Percentiles rank a stretch among this genome's conserved stretches.
Conservation (phyloP, 179 eudicot species). For the Silene noctiflora region DNA sequence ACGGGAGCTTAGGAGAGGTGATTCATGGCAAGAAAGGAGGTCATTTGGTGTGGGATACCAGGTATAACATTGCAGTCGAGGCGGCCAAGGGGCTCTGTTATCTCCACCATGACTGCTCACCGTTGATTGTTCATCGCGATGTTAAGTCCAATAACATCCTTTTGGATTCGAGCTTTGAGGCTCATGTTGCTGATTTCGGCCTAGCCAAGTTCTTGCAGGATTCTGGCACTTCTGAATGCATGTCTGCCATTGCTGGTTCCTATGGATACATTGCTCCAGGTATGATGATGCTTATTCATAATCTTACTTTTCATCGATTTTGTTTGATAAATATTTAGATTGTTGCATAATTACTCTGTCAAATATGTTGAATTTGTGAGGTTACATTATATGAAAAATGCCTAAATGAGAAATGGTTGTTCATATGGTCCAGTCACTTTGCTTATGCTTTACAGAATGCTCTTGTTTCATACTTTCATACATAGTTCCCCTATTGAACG, state of each 20-base stretch:
- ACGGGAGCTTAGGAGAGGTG: slow-evolving; percentile 92
- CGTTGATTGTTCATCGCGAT: slow-evolving; percentile 87
- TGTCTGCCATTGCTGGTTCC: slow-evolving; percentile 98
- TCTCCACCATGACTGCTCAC: slow-evolving; percentile 92
- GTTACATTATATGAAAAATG: too few species aligned
- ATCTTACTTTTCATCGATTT: too few species aligned
- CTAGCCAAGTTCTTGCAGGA: slow-evolving; percentile 93
- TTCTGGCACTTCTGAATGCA: slow-evolving; percentile 76
- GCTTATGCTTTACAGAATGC: slow-evolving; percentile 18
- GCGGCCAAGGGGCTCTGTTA: slow-evolving; percentile 92
- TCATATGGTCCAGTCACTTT: slow-evolving; percentile 30
- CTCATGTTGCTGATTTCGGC: slow-evolving; percentile 97
- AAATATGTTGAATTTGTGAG: too few species aligned
- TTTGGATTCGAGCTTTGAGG: slow-evolving; percentile 68
- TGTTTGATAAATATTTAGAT: background rate
- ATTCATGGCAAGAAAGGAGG: slow-evolving; percentile 91
- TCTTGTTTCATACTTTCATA: slow-evolving; percentile 1
- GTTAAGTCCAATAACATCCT: slow-evolving; percentile 92
- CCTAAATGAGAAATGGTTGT: too few species aligned
- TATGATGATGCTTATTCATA: slow-evolving; percentile 17
- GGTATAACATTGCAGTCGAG: slow-evolving; percentile 87
- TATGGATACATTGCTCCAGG: slow-evolving; percentile 98
- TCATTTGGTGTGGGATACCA: slow-evolving; percentile 79
- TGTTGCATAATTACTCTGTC: slow-evolving; percentile 5
- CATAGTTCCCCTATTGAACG: background rate